These are phyloP conservation scores for Phytophthora macrochlamydospora DNA, from an alignment of 352 stramenopile species.

Conservation along the genomic window DNA sequence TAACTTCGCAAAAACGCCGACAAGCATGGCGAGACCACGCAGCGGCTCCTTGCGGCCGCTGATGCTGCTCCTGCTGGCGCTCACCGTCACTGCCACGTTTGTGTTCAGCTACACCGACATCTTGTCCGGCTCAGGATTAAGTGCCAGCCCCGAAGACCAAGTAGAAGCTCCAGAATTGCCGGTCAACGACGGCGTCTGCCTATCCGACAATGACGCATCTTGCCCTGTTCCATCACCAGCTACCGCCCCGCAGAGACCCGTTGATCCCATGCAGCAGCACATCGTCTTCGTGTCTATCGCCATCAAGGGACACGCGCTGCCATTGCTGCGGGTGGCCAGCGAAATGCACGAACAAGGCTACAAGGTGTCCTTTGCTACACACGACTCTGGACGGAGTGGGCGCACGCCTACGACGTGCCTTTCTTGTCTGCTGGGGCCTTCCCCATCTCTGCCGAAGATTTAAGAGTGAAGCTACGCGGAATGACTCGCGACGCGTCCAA, in stretches of 20 bases:
- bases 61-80: conserved; percentile 20
- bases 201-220: conserved; percentile 20
- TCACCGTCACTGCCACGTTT: conserved; percentile 14
- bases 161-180: conserved; percentile 18
- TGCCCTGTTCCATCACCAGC: conserved; percentile 7
- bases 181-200: conserved; percentile 15
- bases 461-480: conserved; percentile 69
- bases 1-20: not conserved
- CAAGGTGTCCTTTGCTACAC: conserved; percentile 80
- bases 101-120: conserved; percentile 23
- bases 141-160: conserved; percentile 6
- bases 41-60: conserved; percentile 13
- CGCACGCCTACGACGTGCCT: conserved; percentile 47
- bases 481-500: conserved; percentile 86
- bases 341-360: conserved; percentile 79
- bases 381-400: conserved; percentile 85
- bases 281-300: conserved; percentile 86
- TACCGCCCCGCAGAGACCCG: conserved; percentile 1
- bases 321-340: conserved; percentile 75
- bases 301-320: conserved; percentile 81
- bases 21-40: conserved; percentile 16
- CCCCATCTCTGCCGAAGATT: conserved; percentile 74
- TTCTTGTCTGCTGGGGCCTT: conserved; percentile 81
- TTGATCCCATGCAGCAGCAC: conserved; percentile 40
- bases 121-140: conserved; percentile 7